These are phyloP conservation scores for Aspergillus nanangensis DNA, from an alignment of 495 filamentous ascomycete genomes.

Conservation along the genomic window DNA sequence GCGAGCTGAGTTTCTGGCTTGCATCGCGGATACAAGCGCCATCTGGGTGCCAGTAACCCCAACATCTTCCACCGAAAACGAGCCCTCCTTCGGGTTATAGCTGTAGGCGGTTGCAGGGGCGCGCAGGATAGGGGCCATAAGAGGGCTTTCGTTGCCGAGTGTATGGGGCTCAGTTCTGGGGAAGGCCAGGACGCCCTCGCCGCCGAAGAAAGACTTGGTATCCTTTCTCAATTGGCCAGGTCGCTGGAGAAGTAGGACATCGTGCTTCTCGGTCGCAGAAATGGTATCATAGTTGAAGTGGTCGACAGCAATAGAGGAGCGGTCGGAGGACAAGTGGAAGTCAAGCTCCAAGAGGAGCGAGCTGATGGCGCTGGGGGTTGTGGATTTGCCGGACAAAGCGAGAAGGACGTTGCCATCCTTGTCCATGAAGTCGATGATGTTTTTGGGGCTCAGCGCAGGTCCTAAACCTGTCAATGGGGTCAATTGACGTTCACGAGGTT, in stretches of 20 bases:
- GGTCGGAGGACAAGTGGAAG: constrained; percentile 82
- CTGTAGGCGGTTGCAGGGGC: constrained; percentile 82
- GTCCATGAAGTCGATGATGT: constrained; percentile 88
- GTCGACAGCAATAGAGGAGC: constrained; percentile 78
- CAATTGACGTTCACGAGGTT: constrained; percentile 17
- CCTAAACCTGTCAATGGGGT: constrained; percentile 62
- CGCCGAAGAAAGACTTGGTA: constrained; percentile 75
- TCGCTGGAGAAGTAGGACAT: constrained; percentile 73
- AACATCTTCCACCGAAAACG: constrained; percentile 67
- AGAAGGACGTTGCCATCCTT: constrained; percentile 88
- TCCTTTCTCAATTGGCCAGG: constrained; percentile 58
- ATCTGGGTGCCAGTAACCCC: constrained; percentile 82
- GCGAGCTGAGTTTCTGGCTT: constrained; percentile 89
- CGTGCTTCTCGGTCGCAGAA: constrained; percentile 76
- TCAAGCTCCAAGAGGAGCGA: constrained; percentile 89
- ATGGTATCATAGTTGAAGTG: constrained; percentile 89
- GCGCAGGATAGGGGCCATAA: constrained; percentile 75
- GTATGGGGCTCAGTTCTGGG: constrained; percentile 75
- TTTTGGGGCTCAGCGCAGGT: constrained; percentile 77
- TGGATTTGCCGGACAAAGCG: constrained; percentile 68
- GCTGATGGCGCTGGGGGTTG: constrained; percentile 71
- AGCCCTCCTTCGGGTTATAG: constrained; percentile 91
- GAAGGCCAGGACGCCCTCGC: constrained; percentile 69
- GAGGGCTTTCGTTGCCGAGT: constrained; percentile 66
- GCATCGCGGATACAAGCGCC: constrained; percentile 73